Conservation (phyloP, 73 alveolate genomes). For the Stentor roeselii region DNA sequence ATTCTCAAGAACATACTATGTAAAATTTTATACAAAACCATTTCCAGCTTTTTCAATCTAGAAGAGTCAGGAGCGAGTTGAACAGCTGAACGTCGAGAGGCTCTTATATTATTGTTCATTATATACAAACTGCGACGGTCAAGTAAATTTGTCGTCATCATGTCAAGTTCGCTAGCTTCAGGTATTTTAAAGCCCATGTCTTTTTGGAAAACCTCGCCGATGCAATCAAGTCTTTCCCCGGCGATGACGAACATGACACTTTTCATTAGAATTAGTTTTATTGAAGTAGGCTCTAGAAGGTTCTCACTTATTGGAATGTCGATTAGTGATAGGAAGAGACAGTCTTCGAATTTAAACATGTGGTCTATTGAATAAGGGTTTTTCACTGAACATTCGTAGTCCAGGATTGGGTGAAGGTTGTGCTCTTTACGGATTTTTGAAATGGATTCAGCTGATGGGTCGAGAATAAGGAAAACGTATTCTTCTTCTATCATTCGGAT, state of each 20-base stretch:
- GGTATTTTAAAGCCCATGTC: neutral
- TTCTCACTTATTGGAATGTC: neutral
- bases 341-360: neutral
- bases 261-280: no score
- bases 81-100: neutral
- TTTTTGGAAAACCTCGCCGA: neutral
- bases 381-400: slow-evolving; percentile 2
- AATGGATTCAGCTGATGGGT: neutral
- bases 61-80: neutral
- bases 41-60: neutral
- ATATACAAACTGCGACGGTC: neutral
- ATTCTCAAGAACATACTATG: neutral
- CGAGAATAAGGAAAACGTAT: neutral
- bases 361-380: neutral
- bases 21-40: neutral
- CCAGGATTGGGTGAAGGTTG: slow-evolving; percentile 13
- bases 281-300: neutral
- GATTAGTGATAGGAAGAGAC: neutral
- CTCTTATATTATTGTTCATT: no score
- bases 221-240: neutral
- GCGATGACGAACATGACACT: neutral
- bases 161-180: neutral
- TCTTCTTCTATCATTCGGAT: neutral
- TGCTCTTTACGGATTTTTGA: neutral
- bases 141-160: no score